These are phyloP conservation scores for Ascochyta clinopodiicola DNA, from an alignment of 2,329 filamentous ascomycete genomes.

Conservation along the genomic window DNA sequence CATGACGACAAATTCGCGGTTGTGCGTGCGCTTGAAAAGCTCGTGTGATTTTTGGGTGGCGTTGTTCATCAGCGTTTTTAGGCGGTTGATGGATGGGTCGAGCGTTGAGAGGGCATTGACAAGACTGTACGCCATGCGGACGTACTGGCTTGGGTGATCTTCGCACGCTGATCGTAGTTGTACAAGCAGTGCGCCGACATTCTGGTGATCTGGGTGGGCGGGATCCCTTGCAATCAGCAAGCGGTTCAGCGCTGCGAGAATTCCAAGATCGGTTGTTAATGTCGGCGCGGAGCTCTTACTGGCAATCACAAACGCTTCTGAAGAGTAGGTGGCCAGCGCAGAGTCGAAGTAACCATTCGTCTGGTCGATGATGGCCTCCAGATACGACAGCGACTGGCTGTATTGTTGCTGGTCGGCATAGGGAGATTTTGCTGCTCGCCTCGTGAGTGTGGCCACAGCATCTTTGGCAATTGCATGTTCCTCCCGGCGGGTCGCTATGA, in stretches of 20 bases:
- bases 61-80: slow-evolving; percentile 77
- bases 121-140: slow-evolving; percentile 79
- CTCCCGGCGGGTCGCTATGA: slow-evolving; percentile 72
- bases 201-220: slow-evolving; percentile 53
- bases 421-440: slow-evolving; percentile 51
- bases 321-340: slow-evolving; percentile 72
- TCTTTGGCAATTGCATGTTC: slow-evolving; percentile 64
- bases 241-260: slow-evolving; percentile 57
- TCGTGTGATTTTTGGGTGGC: slow-evolving; percentile 63
- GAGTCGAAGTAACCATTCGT: slow-evolving; percentile 74
- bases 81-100: slow-evolving; percentile 71
- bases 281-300: slow-evolving; percentile 28
- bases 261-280: slow-evolving; percentile 50
- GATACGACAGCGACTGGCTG: slow-evolving; percentile 69
- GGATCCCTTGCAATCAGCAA: slow-evolving; percentile 55
- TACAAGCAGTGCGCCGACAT: slow-evolving; percentile 67
- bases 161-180: slow-evolving; percentile 71
- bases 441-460: slow-evolving; percentile 28
- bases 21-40: slow-evolving; percentile 71
- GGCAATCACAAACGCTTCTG: slow-evolving; percentile 64
- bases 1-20: slow-evolving; percentile 82
- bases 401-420: slow-evolving; percentile 52
- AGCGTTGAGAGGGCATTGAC: slow-evolving; percentile 71
- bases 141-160: slow-evolving; percentile 74
- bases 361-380: slow-evolving; percentile 77